These are phyloP conservation scores for Starmerella davenportii DNA, from an alignment of 805 yeast species.

Conservation along the genomic window DNA sequence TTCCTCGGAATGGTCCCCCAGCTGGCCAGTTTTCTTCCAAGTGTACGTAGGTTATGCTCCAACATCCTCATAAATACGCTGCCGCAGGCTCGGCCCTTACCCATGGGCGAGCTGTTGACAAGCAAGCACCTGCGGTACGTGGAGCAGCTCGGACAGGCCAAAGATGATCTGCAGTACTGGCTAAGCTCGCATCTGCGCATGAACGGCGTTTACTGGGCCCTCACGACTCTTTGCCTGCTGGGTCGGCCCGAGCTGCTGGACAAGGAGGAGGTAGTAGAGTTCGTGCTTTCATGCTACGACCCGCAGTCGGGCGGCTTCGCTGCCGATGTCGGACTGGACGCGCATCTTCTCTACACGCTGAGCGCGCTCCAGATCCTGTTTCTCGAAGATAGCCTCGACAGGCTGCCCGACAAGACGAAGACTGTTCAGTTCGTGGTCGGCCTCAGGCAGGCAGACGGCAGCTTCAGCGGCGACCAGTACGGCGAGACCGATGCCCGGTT, in stretches of 20 bases:
- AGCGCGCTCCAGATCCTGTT: constrained; percentile 70
- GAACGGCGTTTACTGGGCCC: constrained; percentile 90
- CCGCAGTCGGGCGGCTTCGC: constrained; percentile 51
- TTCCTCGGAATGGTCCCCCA: no score
- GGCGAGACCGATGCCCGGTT: constrained; percentile 91
- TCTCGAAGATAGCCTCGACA: constrained; percentile 42
- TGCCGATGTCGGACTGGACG: constrained; percentile 75
- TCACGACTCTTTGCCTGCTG: constrained; percentile 52
- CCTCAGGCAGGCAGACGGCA: constrained; percentile 44
- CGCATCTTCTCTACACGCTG: constrained; percentile 67
- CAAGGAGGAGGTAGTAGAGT: constrained; percentile 44
- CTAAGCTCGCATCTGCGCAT: constrained; percentile 73
- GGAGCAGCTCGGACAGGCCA: constrained; percentile 33
- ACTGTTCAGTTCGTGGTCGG: constrained; percentile 23
- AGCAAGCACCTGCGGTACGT: constrained; percentile 46
- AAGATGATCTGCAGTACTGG: constrained; percentile 63
- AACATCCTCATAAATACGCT: no score
- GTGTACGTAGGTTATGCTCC: no score
- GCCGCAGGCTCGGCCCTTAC: not conserved
- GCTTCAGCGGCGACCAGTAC: constrained; percentile 74
- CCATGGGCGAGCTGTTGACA: constrained; percentile 15
- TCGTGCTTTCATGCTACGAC: constrained; percentile 46
- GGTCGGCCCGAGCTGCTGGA: constrained; percentile 39
- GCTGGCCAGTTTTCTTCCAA: no score
- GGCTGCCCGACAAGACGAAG: constrained; percentile 21